These are phyloP conservation scores for Suillus hirtellus DNA, from an alignment of 768 basidiomycete species.

Conservation along the genomic window DNA sequence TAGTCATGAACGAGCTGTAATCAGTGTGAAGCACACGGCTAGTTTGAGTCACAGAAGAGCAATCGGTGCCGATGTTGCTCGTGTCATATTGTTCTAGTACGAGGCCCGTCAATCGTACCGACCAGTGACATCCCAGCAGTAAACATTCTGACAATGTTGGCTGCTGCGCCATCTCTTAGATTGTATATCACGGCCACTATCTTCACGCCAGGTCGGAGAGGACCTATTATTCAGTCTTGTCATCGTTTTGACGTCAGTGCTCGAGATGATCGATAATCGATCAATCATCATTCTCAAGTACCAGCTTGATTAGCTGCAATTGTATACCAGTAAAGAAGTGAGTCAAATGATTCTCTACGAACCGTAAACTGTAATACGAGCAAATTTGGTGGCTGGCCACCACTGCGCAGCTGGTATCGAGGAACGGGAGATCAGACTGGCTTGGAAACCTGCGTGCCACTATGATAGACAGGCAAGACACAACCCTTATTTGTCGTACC, in stretches of 20 bases:
- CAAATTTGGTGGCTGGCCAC: no score
- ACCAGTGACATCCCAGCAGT: slow-evolving; percentile 52
- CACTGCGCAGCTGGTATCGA: no score
- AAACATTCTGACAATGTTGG: slow-evolving; percentile 46
- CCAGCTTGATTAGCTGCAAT: no score
- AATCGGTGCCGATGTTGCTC: not conserved
- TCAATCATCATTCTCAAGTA: no score
- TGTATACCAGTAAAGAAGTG: no score
- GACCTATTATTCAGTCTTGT: not conserved
- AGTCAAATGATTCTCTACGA: no score
- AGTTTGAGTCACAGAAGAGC: not conserved
- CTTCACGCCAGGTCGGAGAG: not conserved
- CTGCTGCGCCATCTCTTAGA: slow-evolving; percentile 27
- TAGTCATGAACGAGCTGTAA: not conserved
- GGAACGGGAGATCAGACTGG: no score
- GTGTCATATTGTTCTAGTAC: slow-evolving; percentile 28
- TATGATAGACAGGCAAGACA: no score
- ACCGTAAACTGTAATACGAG: no score
- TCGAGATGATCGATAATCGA: no score
- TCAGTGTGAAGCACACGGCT: not conserved
- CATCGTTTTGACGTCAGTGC: not conserved
- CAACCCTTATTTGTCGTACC: no score
- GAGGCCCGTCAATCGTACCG: slow-evolving; percentile 45
- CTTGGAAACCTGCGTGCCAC: no score
- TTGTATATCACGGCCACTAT: not conserved